Conservation (phyloP, 2,329 filamentous ascomycete genomes). For the Epichloe hybrida region DNA sequence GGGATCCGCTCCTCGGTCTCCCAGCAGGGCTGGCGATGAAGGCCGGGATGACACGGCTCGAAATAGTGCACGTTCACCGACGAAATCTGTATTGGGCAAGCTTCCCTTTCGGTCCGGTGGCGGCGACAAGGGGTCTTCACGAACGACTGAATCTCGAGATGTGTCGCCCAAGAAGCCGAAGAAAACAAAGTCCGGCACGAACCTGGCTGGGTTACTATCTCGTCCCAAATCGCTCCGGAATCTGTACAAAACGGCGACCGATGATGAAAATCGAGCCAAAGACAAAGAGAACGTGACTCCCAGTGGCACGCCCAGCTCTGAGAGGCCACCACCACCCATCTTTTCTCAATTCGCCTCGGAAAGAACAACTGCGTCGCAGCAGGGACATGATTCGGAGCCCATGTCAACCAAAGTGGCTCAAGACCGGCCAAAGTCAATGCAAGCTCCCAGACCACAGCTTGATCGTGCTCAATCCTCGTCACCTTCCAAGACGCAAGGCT, state of each 20-base stretch:
- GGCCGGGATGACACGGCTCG: constrained; percentile 13
- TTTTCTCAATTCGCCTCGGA: constrained; percentile 56
- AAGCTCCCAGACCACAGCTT: constrained; percentile 18
- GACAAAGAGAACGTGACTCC: constrained; percentile 78
- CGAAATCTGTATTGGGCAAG: constrained; percentile 18
- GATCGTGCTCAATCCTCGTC: constrained; percentile 9
- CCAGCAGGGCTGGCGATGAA: constrained; percentile 24
- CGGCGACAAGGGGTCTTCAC: constrained; percentile 20
- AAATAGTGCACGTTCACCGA: constrained; percentile 3
- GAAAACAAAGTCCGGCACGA: constrained; percentile 73
- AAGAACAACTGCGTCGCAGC: constrained; percentile 3
- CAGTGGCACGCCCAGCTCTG: constrained; percentile 11
- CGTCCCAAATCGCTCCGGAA: constrained; percentile 62
- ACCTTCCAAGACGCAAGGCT: constrained; percentile 14
- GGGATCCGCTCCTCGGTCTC: constrained; percentile 25
- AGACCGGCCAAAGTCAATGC: constrained; percentile 38
- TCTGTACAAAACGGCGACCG: constrained; percentile 38
- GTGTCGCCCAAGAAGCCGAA: constrained; percentile 48
- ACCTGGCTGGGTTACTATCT: constrained; percentile 63
- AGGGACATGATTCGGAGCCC: neutral
- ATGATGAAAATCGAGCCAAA: constrained; percentile 39
- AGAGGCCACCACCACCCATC: constrained; percentile 52
- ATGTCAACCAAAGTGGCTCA: constrained; percentile 16
- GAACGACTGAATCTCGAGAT: constrained; percentile 27
- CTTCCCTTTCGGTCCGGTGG: constrained; percentile 31